Conservation (phyloP, 495 filamentous ascomycete species). For the Penicillium macrosclerotiorum region DNA sequence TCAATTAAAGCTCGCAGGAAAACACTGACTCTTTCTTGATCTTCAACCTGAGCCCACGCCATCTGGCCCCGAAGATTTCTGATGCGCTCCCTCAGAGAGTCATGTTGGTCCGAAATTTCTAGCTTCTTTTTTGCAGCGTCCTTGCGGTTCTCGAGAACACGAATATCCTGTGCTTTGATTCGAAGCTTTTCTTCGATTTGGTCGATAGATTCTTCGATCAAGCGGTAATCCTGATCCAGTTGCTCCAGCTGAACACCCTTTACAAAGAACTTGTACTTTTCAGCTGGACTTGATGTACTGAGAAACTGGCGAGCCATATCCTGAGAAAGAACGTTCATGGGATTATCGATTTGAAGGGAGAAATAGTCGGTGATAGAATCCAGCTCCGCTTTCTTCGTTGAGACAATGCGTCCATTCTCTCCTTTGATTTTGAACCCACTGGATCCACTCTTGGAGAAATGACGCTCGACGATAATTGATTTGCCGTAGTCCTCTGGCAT, state of each 20-base stretch:
- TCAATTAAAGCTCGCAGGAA: not conserved
- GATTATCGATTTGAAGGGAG: constrained; percentile 92
- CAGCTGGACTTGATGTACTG: constrained; percentile 70
- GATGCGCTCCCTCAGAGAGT: constrained; percentile 52
- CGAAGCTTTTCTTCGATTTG: constrained; percentile 60
- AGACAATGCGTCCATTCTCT: constrained; percentile 65
- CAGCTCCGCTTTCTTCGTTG: constrained; percentile 81
- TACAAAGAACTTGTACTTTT: constrained; percentile 97
- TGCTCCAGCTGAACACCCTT: constrained; percentile 93
- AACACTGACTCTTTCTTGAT: constrained; percentile 44
- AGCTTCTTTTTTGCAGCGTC: constrained; percentile 51
- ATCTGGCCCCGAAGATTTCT: constrained; percentile 55
- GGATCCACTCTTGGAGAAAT: constrained; percentile 73
- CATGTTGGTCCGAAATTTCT: constrained; percentile 56
- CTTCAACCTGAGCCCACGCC: constrained; percentile 71
- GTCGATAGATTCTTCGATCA: constrained; percentile 70
- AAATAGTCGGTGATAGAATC: constrained; percentile 92
- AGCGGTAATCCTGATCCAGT: constrained; percentile 84
- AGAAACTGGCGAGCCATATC: constrained; percentile 94
- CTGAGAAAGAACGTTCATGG: constrained; percentile 96
- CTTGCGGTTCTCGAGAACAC: constrained; percentile 41
- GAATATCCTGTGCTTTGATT: constrained; percentile 47
- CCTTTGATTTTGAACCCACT: constrained; percentile 88
- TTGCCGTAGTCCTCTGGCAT: constrained; percentile 79
- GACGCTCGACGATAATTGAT: constrained; percentile 84